A percentile compares a stretch with the other conserved stretches of the same genome.
Evolutionary conservation across 78 protist species (phyloP).

Genomic region (Dictyostelium brefeldianum): DNA sequence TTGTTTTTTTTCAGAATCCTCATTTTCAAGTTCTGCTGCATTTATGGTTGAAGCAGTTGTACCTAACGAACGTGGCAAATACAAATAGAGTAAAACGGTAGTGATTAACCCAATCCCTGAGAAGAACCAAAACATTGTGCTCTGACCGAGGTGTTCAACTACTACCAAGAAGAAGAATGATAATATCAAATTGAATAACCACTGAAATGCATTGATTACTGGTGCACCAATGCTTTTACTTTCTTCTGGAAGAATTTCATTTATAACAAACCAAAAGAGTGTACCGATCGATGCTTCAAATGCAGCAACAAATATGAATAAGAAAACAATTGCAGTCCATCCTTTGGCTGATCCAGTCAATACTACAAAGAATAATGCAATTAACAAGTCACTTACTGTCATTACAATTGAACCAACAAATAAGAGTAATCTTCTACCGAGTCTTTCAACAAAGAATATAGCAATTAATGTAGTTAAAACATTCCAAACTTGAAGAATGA

Average conservation of each 20-base stretch:
- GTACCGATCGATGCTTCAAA: slow-evolving; percentile 74
- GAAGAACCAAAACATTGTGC: slow-evolving; percentile 22
- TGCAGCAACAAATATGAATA: slow-evolving; percentile 59
- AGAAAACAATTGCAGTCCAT: slow-evolving; percentile 51
- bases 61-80: slow-evolving; percentile 13
- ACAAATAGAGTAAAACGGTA: not conserved
- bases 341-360: slow-evolving; percentile 44
- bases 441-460: slow-evolving; percentile 35
- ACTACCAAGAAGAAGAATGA: slow-evolving; percentile 39
- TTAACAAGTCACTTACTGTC: slow-evolving; percentile 39
- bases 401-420: slow-evolving; percentile 47
- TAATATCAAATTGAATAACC: slow-evolving; percentile 49
- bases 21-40: not conserved
- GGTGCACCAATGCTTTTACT: slow-evolving; percentile 76
- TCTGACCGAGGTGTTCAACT: slow-evolving; percentile 47
- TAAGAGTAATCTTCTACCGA: slow-evolving; percentile 65
- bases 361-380: slow-evolving; percentile 55
- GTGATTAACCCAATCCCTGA: slow-evolving; percentile 40
- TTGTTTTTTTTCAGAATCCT: not conserved
- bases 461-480: slow-evolving; percentile 46
- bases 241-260: slow-evolving; percentile 65
- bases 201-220: slow-evolving; percentile 59
- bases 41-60: not conserved
- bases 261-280: slow-evolving; percentile 76
- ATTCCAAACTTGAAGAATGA: slow-evolving; percentile 74